Base-by-base conservation (phyloP, 108 stramenopile species). In the Cylindrotheca fusiformis region DNA sequence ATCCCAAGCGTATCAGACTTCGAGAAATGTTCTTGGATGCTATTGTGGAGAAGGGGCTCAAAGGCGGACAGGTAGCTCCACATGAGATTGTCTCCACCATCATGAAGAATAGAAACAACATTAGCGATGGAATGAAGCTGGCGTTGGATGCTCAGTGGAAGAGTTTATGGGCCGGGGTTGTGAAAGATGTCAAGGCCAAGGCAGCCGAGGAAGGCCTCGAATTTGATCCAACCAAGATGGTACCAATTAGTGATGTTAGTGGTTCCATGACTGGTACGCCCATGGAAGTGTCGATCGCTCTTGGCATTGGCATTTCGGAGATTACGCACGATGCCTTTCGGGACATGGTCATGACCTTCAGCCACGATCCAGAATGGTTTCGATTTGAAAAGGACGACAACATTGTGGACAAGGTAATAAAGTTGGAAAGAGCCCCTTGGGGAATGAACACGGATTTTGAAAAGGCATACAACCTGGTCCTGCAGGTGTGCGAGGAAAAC, bases 211-310 rank as follows among this genome's bases (percentile, higher is more conserved):
- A 54, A 26, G 68, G 61, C 5, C 2, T 61, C 2, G 73, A 60
- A 1, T 58, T 58, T 44, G 55, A 67, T 59, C 58, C 58, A 0
- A 71, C 72, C 14, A 68, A 79, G 48, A 53, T 79, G 57, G 75
- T 79, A 12, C 55, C 74, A 3, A 30, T 83, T 36, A 59, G 66
- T 0, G 82, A 83, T 50, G 82, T 83, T 1, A 76, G 74, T 19
- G 82, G 82, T 0, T 68, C 66, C 6, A 83, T 83, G 82, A 23
- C 12, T 26, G 82, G 82, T 17, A 44, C 23, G 6, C 82, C 82
- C 21, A 79, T 83, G 77, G 60, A 72, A 20, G 78, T 79, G 8
- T 49, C 78, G 5, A 76, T 83, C 50, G 82, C 78, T 14, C 65
- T 83, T 29, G 77, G 78, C 0, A 74, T 83, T 45, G 46, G 63